These are phyloP conservation scores for Globisporangium ultimum DNA, from an alignment of 352 stramenopile species.

Conservation along the genomic window DNA sequence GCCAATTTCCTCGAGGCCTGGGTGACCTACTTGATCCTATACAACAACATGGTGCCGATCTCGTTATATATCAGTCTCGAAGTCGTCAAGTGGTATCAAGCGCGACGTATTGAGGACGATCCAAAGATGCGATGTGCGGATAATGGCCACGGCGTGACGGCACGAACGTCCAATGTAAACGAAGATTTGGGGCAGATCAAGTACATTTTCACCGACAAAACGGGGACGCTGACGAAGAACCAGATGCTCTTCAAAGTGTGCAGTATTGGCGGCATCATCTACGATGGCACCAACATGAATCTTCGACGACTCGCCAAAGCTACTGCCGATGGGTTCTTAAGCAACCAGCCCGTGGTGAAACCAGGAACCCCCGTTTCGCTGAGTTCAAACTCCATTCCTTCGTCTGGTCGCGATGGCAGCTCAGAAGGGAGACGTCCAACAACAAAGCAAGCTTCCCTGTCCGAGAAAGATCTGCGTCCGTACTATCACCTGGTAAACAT, in stretches of 20 bases:
- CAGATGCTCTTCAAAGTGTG: slow-evolving; percentile 97
- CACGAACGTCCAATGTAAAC: slow-evolving; percentile 92
- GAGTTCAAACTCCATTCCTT: slow-evolving; percentile 5
- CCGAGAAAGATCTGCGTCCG: slow-evolving; percentile 65
- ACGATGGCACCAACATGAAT: slow-evolving; percentile 72
- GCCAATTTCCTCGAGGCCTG: slow-evolving; percentile 56
- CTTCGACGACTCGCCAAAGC: slow-evolving; percentile 36
- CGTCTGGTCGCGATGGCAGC: slow-evolving; percentile 4
- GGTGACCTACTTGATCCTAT: slow-evolving; percentile 82
- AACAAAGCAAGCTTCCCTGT: slow-evolving; percentile 42
- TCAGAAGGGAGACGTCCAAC: slow-evolving; percentile 20
- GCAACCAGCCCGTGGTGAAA: background rate
- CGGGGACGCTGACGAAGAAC: slow-evolving; percentile 98
- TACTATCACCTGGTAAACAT: slow-evolving; percentile 71
- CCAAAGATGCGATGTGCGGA: slow-evolving; percentile 52
- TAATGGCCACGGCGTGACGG: slow-evolving; percentile 69
- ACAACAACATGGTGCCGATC: slow-evolving; percentile 94
- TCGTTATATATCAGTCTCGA: slow-evolving; percentile 98
- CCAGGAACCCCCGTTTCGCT: slow-evolving; percentile 4
- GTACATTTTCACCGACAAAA: slow-evolving; percentile 99
- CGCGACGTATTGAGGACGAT: slow-evolving; percentile 89
- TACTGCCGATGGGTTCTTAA: slow-evolving; percentile 13
- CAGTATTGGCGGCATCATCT: slow-evolving; percentile 89
- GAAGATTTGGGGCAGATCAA: slow-evolving; percentile 97
- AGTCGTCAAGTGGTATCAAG: slow-evolving; percentile 95